These are phyloP conservation scores for Magnaporthiopsis incrustans DNA, from an alignment of 2,329 filamentous ascomycete species.

Conservation along the genomic window DNA sequence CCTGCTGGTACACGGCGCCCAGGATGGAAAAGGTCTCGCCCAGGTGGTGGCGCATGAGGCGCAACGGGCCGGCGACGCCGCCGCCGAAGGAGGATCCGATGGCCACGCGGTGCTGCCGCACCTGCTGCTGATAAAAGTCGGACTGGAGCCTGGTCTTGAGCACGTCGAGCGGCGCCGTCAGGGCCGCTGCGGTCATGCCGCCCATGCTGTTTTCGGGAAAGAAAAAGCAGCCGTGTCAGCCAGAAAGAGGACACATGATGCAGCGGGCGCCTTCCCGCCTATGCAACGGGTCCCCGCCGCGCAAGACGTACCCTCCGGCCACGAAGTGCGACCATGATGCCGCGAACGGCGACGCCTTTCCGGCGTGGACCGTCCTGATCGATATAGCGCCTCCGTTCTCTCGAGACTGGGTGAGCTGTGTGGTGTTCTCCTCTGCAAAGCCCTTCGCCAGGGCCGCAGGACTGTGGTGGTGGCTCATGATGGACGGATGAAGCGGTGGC, in stretches of 20 bases:
- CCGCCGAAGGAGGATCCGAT: slow-evolving; percentile 46
- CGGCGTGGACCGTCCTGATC: neutral
- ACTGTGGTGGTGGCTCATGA: neutral
- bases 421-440: neutral
- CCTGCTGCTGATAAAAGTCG: slow-evolving; percentile 85
- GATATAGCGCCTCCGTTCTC: slow-evolving; percentile 7
- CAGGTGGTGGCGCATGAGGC: slow-evolving; percentile 65
- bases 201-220: slow-evolving; percentile 50
- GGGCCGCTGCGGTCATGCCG: slow-evolving; percentile 82
- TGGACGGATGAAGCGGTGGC: neutral
- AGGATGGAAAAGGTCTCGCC: slow-evolving; percentile 82
- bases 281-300: neutral
- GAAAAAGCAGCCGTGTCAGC: slow-evolving; percentile 9
- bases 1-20: slow-evolving; percentile 66
- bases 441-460: slow-evolving; percentile 3
- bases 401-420: slow-evolving; percentile 5
- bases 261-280: neutral
- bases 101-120: slow-evolving; percentile 58
- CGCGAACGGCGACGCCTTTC: slow-evolving; percentile 30
- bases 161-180: slow-evolving; percentile 92
- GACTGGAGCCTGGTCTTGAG: slow-evolving; percentile 90
- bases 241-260: slow-evolving; percentile 3
- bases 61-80: slow-evolving; percentile 48
- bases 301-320: slow-evolving; percentile 66
- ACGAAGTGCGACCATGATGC: slow-evolving; percentile 91